Evolutionary conservation across 495 filamentous ascomycete species (phyloP).

Genomic region (Lichina pygmaea): DNA sequence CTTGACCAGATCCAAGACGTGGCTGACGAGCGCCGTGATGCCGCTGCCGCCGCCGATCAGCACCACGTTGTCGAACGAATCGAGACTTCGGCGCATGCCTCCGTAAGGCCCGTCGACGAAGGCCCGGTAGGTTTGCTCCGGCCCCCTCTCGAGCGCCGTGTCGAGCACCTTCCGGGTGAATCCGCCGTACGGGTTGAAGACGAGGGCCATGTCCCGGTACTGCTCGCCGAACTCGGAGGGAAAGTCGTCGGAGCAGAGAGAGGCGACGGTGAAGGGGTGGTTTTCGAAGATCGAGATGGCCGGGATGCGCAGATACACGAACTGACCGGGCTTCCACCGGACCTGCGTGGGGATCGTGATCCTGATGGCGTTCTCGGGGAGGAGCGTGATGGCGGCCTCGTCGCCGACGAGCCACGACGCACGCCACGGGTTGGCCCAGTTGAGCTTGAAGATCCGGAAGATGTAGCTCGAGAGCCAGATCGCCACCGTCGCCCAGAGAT

Average conservation of each 20-base stretch:
- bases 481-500: slow-evolving; percentile 55
- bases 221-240: slow-evolving; percentile 67
- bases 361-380: slow-evolving; percentile 80
- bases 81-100: slow-evolving; percentile 72
- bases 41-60: slow-evolving; percentile 84
- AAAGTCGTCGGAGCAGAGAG: slow-evolving; percentile 65
- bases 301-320: slow-evolving; percentile 82
- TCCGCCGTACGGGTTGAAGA: slow-evolving; percentile 73
- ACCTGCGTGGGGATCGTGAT: slow-evolving; percentile 81
- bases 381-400: slow-evolving; percentile 59
- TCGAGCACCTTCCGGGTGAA: slow-evolving; percentile 63
- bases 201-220: slow-evolving; percentile 65
- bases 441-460: slow-evolving; percentile 32
- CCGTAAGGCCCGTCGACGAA: slow-evolving; percentile 89
- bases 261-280: slow-evolving; percentile 88
- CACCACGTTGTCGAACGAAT: slow-evolving; percentile 79
- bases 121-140: slow-evolving; percentile 65
- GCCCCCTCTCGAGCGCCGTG: slow-evolving; percentile 52
- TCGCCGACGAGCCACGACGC: slow-evolving; percentile 65
- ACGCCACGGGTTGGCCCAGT: slow-evolving; percentile 63
- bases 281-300: slow-evolving; percentile 74
- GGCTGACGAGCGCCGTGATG: slow-evolving; percentile 78
- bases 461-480: slow-evolving; percentile 40
- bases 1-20: slow-evolving; percentile 76
- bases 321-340: slow-evolving; percentile 82